phyloP scores from a whole-genome alignment of 2,329 filamentous ascomycete genomes.

The Daldinia eschscholtzii region DNA sequence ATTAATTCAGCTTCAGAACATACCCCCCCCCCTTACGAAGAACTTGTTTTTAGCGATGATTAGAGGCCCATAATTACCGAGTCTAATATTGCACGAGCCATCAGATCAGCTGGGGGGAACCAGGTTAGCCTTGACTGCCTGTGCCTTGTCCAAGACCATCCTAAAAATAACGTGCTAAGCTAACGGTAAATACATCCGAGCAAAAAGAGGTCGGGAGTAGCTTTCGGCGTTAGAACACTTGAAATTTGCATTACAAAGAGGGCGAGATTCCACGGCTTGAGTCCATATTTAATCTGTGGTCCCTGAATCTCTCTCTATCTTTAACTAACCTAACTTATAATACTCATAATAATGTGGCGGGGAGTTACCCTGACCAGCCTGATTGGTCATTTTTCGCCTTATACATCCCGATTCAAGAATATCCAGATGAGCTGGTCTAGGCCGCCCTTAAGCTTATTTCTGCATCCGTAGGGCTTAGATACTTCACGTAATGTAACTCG shows the following conservation, averaged over 20 bases:
- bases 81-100: not conserved
- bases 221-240: not conserved
- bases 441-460: constrained; percentile 4
- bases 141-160: not conserved
- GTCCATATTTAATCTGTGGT: not conserved
- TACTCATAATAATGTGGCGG: not conserved
- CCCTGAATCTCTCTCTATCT: not conserved
- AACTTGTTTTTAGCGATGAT: not conserved
- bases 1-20: constrained; percentile 1
- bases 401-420: not conserved
- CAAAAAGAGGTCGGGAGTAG: not conserved
- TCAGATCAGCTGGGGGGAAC: not conserved
- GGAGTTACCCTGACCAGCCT: not conserved
- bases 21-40: not conserved
- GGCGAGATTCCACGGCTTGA: not conserved
- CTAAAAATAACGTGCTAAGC: constrained; percentile 1
- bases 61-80: not conserved
- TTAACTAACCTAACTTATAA: too few relatives aligned
- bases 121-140: not conserved
- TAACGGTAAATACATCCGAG: not conserved
- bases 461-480: not conserved
- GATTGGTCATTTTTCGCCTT: constrained; percentile 7
- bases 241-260: not conserved
- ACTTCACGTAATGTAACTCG: not conserved
- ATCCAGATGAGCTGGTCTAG: not conserved